Evolutionary conservation across 176 grass and related monocot species (phyloP).

Genomic region (Cocos nucifera): DNA sequence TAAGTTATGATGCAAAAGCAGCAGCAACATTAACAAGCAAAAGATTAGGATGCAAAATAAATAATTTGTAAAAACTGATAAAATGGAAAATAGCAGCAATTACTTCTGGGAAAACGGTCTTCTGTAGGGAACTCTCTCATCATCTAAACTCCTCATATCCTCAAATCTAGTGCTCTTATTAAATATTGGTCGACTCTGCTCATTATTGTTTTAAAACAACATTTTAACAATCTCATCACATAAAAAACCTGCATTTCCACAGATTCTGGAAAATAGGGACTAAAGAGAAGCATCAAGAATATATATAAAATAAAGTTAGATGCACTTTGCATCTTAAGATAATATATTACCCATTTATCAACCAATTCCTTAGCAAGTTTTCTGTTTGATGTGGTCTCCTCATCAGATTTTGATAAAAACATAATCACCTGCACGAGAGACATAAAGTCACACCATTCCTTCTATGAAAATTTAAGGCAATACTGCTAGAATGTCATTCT

Average conservation of each 20-base stretch:
- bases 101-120: constrained; percentile 67
- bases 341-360: constrained; percentile 81
- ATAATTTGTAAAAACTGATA: no score
- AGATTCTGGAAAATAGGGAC: neutral
- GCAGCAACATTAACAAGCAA: constrained; percentile 4
- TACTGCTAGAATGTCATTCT: no score
- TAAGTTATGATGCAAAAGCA: constrained; percentile 9
- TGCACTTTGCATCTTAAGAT: neutral
- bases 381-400: constrained; percentile 90
- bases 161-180: constrained; percentile 96
- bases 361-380: constrained; percentile 93
- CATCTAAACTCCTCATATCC: constrained; percentile 78
- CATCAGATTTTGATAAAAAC: constrained; percentile 97
- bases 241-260: no score
- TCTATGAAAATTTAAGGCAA: no score
- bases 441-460: no score
- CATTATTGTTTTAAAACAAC: no score
- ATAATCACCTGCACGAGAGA: constrained; percentile 65
- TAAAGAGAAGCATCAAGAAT: neutral
- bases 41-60: neutral
- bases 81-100: constrained; percentile 1
- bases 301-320: neutral
- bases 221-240: no score
- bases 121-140: constrained; percentile 67
- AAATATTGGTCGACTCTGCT: constrained; percentile 91